A percentile compares a stretch with the other conserved stretches of the same genome.
Evolutionary conservation across 345 rosid species (phyloP).

Genomic region (Populus simonii): DNA sequence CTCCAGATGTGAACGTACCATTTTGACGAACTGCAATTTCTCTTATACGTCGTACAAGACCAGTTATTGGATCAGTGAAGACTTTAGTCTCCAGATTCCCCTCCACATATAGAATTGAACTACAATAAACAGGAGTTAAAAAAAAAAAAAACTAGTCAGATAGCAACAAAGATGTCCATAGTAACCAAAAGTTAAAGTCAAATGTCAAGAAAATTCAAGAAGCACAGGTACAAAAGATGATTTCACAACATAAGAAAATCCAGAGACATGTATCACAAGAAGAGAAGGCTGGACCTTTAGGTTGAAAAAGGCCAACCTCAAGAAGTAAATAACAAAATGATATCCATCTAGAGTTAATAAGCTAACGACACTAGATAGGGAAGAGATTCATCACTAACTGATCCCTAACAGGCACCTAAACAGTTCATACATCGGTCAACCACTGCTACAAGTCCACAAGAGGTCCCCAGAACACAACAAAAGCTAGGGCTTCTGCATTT

Average conservation of each 20-base stretch:
- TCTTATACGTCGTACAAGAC: slow-evolving; percentile 70
- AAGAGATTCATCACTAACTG: too few species aligned
- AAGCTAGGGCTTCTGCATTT: too few species aligned
- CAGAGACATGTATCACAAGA: background rate
- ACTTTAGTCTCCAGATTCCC: slow-evolving; percentile 87
- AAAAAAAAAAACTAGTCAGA: background rate
- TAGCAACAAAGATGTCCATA: background rate
- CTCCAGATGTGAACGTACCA: slow-evolving; percentile 36
- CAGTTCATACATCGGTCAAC: too few species aligned
- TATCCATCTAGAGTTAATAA: too few species aligned
- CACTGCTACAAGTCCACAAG: too few species aligned
- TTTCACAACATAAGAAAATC: background rate
- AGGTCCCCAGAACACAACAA: too few species aligned
- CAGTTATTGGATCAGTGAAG: slow-evolving; percentile 69
- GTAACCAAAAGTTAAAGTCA: background rate
- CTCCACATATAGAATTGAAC: slow-evolving; percentile 66
- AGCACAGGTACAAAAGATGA: background rate
- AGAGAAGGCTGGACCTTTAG: background rate
- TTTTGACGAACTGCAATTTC: slow-evolving; percentile 77
- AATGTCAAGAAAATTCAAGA: background rate
- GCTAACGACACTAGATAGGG: too few species aligned
- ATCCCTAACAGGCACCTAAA: too few species aligned
- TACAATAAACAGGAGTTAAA: slow-evolving; percentile 22
- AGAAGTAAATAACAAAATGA: background rate
- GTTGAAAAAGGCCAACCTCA: background rate